Base-by-base conservation (phyloP, 495 filamentous ascomycete species). In the Xylaria scruposa region DNA sequence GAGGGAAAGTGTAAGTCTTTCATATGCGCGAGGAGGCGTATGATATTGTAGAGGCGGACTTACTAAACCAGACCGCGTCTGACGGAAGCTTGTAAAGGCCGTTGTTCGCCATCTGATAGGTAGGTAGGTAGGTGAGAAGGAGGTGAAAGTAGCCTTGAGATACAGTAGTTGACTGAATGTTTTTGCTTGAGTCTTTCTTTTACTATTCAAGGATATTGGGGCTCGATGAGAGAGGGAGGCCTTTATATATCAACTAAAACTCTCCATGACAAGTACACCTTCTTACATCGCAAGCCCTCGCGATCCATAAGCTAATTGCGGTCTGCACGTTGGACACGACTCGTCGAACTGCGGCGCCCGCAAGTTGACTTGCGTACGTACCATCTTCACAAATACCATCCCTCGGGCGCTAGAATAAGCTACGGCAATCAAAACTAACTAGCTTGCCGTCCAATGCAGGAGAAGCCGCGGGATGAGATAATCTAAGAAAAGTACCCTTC, bases 61-160 rank as follows among this genome's bases (percentile, higher is more conserved):
- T 76, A 86, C 84, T 85, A 71, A 88, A 81, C 86, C 86, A 88
- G 75, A 84, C 81, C 47, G 85, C 85, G 67, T 85, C 80, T n/a
- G 75, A 3, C n/a, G 85, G 84, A 42, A 86, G 80, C 15, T 73
- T 72, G 74, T 87, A 87, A 1, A 76, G 78, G 49, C 82, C 72
- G n/a, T 69, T 74, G 63, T 80, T 24, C 17, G 29, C 63, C 63
- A 66, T 66, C 31, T 53, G 46, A 29, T 29, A 5, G 29, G 21
- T 44, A 66, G 29, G 21, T 44, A 66, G 40, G 3, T 51, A 38
- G 36, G 7, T 8, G 29, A 5, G 3, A 64, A 10, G 33, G 29
- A 12, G 19, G n/a, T 46, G 2, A 15, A 19, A 66, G 9, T 31
- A 31, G 29, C 29, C 29, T 31, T 31, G 29, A 3, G 21, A 21